Conservation (phyloP, 2,329 filamentous ascomycete genomes). For the Acrodontium crateriforme region DNA sequence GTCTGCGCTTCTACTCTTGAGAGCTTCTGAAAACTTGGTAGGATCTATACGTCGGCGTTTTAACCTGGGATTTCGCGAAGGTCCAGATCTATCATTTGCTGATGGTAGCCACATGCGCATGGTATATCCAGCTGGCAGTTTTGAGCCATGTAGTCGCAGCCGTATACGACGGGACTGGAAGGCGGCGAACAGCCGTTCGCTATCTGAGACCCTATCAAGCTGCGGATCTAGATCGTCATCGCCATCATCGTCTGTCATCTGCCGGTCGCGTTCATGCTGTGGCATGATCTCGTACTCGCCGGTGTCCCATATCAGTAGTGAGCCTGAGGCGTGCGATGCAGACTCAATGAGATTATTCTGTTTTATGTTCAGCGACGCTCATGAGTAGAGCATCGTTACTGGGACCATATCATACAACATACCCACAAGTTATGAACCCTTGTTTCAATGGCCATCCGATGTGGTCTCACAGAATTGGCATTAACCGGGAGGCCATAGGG, state of each 20-base stretch:
- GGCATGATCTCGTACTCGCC: constrained; percentile 29
- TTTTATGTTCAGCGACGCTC: constrained; percentile 5
- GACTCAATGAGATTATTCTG: constrained; percentile 33
- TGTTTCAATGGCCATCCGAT: constrained; percentile 32
- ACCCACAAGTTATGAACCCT: constrained; percentile 31
- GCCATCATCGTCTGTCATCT: constrained; percentile 20
- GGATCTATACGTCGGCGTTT: constrained; percentile 17
- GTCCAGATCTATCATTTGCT: constrained; percentile 18
- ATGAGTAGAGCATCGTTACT: neutral
- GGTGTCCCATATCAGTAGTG: constrained; percentile 32
- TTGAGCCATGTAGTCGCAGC: constrained; percentile 28
- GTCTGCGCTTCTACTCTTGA: constrained; percentile 1
- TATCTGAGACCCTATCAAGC: constrained; percentile 13
- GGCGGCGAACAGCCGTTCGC: constrained; percentile 24
- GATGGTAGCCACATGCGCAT: constrained; percentile 26
- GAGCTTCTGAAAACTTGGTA: constrained; percentile 4
- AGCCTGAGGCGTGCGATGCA: constrained; percentile 29
- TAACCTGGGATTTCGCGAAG: constrained; percentile 14
- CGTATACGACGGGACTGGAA: constrained; percentile 27
- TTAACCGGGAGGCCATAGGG: constrained; percentile 32
- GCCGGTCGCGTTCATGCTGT: constrained; percentile 13
- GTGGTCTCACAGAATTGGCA: constrained; percentile 25
- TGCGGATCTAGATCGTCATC: constrained; percentile 9
- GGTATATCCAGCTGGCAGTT: constrained; percentile 27
- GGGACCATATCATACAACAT: constrained; percentile 4